Base-by-base conservation (phyloP, 345 rosid genomes). In the Ceriops decandra region DNA sequence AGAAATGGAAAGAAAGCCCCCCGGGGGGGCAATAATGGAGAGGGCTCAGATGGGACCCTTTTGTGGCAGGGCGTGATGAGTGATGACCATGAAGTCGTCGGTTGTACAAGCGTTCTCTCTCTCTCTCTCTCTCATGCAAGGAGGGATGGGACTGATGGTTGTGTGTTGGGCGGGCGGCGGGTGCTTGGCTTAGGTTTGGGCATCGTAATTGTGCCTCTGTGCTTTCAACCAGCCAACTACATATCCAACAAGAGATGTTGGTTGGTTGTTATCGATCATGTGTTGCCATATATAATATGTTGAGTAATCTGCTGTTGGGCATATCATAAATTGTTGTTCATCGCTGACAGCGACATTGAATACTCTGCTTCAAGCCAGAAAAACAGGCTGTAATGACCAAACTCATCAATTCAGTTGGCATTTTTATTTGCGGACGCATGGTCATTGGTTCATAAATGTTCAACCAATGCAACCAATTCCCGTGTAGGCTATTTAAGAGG, bases 11-110 rank as follows among this genome's bases (percentile, higher is more conserved):
- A 35, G 68, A 11, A 38, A 33, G 9, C 36, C 26, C 26, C 26
- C 26, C 26, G 26, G 26, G 38, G 9, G 61, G 59, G 85, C 86
- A 90, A 88, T 88, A 84, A 93, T 93, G 86, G 79, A 81, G 83
- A 71, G 38, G 76, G 74, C 15, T 76, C 52, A 74, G 71, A 68
- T 66, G 87, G 95, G 87, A 61, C 86, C 90, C 81, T 52, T 7
- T 7, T 11, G 80, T 88, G 86, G 95, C 97, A 91, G 97, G 89
- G 91, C 88, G 91, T 88, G 95, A 90, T 96, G 82, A 72, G 84
- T 85, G 93, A 76, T 84, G 95, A 93, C 89, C 96, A 89, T 93
- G 98, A 86, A 97, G 73, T 81, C 91, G 98, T 91, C 97, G 98
- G 98, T 84, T 80, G 82, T 85, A 87, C 84, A n/a, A n/a, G 28